Evolutionary conservation across 192 early-diverging fungal genomes (phyloP).

Genomic region (Backusella tarrabulga): DNA sequence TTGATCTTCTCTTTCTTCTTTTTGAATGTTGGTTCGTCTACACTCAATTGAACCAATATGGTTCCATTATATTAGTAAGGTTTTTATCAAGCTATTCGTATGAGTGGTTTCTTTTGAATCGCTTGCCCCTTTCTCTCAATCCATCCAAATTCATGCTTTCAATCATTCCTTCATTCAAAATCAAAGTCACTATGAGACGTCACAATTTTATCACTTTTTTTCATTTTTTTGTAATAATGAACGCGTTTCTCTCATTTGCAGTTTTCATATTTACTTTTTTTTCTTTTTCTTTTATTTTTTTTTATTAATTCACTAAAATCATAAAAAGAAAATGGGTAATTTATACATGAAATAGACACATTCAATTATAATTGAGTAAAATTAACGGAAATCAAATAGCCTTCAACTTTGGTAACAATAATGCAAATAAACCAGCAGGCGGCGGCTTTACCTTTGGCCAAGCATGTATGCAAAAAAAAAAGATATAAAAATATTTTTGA

Average conservation of each 20-base stretch:
- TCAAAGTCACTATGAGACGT: background rate
- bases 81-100: no score
- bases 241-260: background rate
- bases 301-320: background rate
- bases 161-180: no score
- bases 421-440: conserved; percentile 19
- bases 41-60: no score
- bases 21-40: no score
- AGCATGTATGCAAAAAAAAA: background rate
- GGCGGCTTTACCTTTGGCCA: background rate
- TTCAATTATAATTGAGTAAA: background rate
- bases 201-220: conserved; percentile 5
- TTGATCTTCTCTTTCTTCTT: no score
- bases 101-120: no score
- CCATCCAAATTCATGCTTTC: no score
- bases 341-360: background rate
- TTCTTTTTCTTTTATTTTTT: background rate
- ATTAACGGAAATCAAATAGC: conserved; percentile 4
- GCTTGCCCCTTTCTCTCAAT: no score
- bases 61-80: no score
- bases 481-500: background rate
- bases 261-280: background rate
- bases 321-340: background rate
- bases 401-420: conserved; percentile 13
- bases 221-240: background rate